A percentile compares a stretch with the other conserved stretches of the same genome.
These are phyloP conservation scores for Gnetum montanum DNA, from an alignment of 75 land plant genomes.

Conservation along the genomic window DNA sequence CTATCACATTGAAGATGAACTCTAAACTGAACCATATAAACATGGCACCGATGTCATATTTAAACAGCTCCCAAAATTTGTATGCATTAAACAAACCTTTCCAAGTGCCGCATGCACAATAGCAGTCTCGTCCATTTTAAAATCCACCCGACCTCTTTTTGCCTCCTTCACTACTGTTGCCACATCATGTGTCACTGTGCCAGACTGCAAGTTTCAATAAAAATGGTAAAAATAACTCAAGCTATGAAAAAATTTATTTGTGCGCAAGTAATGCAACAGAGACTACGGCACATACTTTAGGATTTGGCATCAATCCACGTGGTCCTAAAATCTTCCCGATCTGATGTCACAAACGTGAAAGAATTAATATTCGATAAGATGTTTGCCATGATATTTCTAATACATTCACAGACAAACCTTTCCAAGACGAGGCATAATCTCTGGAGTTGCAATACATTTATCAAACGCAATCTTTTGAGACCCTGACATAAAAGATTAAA, in stretches of 20 bases:
- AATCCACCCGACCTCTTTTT: constrained; percentile 69
- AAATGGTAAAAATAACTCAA: background rate
- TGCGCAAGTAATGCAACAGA: background rate
- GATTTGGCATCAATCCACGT: constrained; percentile 82
- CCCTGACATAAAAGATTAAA: no score
- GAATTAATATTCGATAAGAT: background rate
- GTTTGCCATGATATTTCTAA: no score
- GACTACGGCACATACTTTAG: constrained; percentile 56
- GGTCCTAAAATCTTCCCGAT: constrained; percentile 71
- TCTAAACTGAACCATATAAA: no score
- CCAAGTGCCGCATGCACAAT: constrained; percentile 95
- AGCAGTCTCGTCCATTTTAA: constrained; percentile 74
- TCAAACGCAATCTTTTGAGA: constrained; percentile 62
- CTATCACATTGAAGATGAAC: no score
- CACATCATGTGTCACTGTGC: constrained; percentile 76
- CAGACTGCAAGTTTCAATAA: constrained; percentile 34
- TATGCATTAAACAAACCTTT: constrained; percentile 38
- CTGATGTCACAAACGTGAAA: constrained; percentile 23
- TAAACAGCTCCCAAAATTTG: background rate
- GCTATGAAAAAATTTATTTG: background rate
- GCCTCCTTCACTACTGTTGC: constrained; percentile 57
- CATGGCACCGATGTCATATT: background rate
- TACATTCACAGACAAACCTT: constrained; percentile 41
- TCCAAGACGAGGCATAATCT: constrained; percentile 62
- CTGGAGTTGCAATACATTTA: constrained; percentile 69